Conservation (phyloP, 371 early-diverging fungal species). For the Mycotypha africana region DNA sequence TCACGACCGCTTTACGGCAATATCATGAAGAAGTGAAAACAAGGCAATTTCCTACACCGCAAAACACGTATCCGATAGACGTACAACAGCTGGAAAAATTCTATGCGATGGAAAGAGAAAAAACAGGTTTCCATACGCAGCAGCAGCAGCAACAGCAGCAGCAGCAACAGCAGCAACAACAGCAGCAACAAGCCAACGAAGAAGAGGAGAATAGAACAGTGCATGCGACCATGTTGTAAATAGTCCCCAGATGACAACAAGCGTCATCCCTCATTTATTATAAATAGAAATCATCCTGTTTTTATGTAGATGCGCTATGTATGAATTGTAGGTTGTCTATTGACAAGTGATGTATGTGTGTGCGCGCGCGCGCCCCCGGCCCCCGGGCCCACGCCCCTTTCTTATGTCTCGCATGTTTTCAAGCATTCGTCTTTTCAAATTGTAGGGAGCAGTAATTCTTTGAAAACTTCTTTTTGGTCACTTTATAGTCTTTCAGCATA, state of each 20-base stretch:
- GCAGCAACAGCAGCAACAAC: no score
- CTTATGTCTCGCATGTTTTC: no score
- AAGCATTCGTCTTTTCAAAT: conserved; percentile 31
- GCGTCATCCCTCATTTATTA: no score
- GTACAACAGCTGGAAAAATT: conserved; percentile 52
- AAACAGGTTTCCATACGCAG: conserved; percentile 1
- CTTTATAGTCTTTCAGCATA: conserved; percentile 24
- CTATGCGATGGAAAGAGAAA: conserved; percentile 21
- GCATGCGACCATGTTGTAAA: conserved; percentile 9
- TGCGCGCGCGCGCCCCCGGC: no score
- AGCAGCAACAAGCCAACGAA: no score
- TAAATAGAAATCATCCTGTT: no score
- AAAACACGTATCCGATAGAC: conserved; percentile 72
- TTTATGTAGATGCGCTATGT: no score
- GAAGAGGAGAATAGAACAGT: conserved; percentile 2
- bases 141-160: no score
- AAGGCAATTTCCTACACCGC: conserved; percentile 72
- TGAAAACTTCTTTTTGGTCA: conserved; percentile 24
- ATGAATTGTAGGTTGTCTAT: no score
- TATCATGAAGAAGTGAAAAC: conserved; percentile 76
- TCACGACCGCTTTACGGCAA: conserved; percentile 61
- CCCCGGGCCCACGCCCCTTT: no score
- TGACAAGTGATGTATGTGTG: no score
- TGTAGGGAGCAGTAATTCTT: conserved; percentile 30
- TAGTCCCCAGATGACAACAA: no score